Percentiles rank a stretch among this genome's conserved stretches.
Evolutionary conservation across 257 asterid species (phyloP).

Genomic region (Linderniella brevidens): DNA sequence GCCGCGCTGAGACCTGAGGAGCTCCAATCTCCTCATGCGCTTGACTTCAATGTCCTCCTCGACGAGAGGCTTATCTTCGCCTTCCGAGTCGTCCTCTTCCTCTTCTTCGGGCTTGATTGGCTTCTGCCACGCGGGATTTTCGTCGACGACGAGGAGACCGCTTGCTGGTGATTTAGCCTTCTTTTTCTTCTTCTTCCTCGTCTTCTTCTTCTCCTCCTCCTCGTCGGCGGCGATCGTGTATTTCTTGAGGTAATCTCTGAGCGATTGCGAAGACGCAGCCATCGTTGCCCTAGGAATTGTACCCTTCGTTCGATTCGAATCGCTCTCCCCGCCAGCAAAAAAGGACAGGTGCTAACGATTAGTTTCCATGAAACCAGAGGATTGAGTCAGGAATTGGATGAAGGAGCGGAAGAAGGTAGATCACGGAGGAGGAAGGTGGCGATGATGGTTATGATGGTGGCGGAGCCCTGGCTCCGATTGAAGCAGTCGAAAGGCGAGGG

Average conservation of each 20-base stretch:
- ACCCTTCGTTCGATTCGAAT: too few species aligned
- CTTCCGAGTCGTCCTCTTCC: conserved; percentile 48
- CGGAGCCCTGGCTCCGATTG: too few species aligned
- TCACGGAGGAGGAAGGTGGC: too few species aligned
- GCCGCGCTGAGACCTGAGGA: conserved; percentile 35
- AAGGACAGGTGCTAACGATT: too few species aligned
- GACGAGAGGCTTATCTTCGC: conserved; percentile 77
- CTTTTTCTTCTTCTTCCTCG: conserved; percentile 23
- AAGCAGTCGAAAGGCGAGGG: too few species aligned
- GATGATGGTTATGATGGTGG: too few species aligned
- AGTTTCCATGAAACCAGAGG: too few species aligned
- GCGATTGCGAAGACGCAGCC: conserved; percentile 38
- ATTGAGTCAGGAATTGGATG: too few species aligned
- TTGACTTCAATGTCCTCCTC: conserved; percentile 76
- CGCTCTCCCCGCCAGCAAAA: too few species aligned
- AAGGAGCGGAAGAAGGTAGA: too few species aligned
- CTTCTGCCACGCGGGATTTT: conserved; percentile 80
- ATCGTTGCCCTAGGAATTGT: conserved; percentile 6
- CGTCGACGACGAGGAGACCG: conserved; percentile 58
- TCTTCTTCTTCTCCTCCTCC: conserved; percentile 47
- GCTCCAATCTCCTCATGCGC: conserved; percentile 67
- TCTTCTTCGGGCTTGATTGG: conserved; percentile 47
- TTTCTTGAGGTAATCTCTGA: conserved; percentile 60
- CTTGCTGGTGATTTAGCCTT: conserved; percentile 22
- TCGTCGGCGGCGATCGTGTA: conserved; percentile 41